Conservation (phyloP, 805 yeast genomes). For the Candida peoriensis region DNA sequence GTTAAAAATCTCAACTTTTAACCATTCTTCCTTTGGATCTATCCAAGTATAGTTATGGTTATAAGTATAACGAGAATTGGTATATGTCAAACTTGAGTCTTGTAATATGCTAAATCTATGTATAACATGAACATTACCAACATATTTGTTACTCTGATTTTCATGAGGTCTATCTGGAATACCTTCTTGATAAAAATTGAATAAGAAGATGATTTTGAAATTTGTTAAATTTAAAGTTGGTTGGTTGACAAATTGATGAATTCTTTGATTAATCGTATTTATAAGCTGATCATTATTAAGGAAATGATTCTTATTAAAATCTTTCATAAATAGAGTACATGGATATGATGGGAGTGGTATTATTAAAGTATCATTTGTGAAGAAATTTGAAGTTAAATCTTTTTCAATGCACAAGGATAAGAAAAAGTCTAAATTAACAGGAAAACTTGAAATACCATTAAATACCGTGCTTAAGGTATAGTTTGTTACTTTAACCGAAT, state of each 20-base stretch:
- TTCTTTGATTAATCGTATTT: slow-evolving; percentile 14
- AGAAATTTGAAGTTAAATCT: slow-evolving; percentile 11
- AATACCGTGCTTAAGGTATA: slow-evolving; percentile 15
- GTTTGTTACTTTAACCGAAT: slow-evolving; percentile 12
- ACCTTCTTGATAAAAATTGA: slow-evolving; percentile 21
- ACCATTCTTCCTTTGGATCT: slow-evolving; percentile 20
- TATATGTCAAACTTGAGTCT: slow-evolving; percentile 18
- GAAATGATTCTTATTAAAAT: slow-evolving; percentile 16
- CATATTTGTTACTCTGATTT: slow-evolving; percentile 20
- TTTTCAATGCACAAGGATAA: slow-evolving; percentile 16
- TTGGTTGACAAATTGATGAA: slow-evolving; percentile 15
- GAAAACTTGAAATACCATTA: slow-evolving; percentile 17
- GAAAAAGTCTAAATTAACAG: slow-evolving; percentile 18
- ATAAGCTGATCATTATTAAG: slow-evolving; percentile 14
- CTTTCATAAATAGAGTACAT: slow-evolving; percentile 20
- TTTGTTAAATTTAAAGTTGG: slow-evolving; percentile 11
- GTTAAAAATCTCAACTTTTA: slow-evolving; percentile 18
- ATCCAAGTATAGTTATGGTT: slow-evolving; percentile 21
- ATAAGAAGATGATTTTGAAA: slow-evolving; percentile 15
- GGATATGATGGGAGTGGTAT: slow-evolving; percentile 21
- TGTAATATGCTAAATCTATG: slow-evolving; percentile 15
- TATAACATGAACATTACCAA: slow-evolving; percentile 21
- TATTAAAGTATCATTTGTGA: slow-evolving; percentile 17
- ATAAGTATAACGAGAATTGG: slow-evolving; percentile 16
- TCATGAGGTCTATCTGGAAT: slow-evolving; percentile 21